phyloP scores from a whole-genome alignment of 176 grass and related monocot species.

The Oryza australiensis region DNA sequence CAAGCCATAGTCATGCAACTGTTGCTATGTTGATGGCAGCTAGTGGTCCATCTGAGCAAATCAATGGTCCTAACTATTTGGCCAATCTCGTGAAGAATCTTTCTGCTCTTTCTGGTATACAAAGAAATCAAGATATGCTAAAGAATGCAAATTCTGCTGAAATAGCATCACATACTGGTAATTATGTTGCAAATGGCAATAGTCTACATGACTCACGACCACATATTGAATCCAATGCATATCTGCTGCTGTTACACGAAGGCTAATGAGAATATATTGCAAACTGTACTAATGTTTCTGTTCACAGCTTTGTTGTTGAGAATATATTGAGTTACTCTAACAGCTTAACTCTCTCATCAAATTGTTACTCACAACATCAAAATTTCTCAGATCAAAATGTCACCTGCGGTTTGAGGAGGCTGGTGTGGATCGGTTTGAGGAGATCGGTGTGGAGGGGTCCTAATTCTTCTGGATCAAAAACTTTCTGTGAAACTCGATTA shows the following conservation, averaged over 20 bases:
- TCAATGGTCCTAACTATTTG: slow-evolving; percentile 48
- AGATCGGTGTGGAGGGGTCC: too few species aligned
- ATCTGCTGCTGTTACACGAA: slow-evolving; percentile 18
- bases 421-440: too few species aligned
- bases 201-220: slow-evolving; percentile 26
- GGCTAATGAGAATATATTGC: slow-evolving; percentile 24
- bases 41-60: slow-evolving; percentile 52
- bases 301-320: slow-evolving; percentile 21
- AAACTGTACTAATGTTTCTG: slow-evolving; percentile 36
- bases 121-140: slow-evolving; percentile 55
- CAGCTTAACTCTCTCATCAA: slow-evolving; percentile 2
- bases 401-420: too few species aligned
- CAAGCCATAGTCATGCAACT: slow-evolving; percentile 18
- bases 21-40: slow-evolving; percentile 38
- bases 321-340: slow-evolving; percentile 8
- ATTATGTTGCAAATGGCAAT: slow-evolving; percentile 37
- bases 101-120: slow-evolving; percentile 49
- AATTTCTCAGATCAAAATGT: too few species aligned
- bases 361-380: too few species aligned
- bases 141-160: slow-evolving; percentile 46
- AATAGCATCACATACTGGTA: slow-evolving; percentile 44
- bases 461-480: too few species aligned
- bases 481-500: too few species aligned
- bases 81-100: slow-evolving; percentile 67
- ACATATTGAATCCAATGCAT: slow-evolving; percentile 31